Evolutionary conservation across 306 rosid species (phyloP).

Genomic region (Cyclanthera cordifolia): DNA sequence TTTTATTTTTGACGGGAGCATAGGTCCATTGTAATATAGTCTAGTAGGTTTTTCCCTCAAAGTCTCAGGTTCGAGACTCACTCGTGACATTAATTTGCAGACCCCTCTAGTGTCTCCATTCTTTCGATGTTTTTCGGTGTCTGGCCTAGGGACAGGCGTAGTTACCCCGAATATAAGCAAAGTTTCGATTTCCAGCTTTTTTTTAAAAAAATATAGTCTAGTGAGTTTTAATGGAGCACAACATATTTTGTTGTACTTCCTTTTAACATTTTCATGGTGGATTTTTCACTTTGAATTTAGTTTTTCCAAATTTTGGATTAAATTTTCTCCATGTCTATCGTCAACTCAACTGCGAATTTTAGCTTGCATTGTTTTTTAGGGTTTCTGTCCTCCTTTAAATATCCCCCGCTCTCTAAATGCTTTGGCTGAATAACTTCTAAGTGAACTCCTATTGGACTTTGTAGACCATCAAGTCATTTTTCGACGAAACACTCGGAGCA

Average conservation of each 20-base stretch:
- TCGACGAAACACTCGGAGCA: conserved; percentile 73
- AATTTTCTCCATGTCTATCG: background rate
- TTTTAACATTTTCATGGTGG: background rate
- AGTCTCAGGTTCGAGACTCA: too few relatives aligned
- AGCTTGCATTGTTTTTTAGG: background rate
- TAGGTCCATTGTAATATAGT: too few relatives aligned
- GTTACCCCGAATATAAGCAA: too few relatives aligned
- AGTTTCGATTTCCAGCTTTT: too few relatives aligned
- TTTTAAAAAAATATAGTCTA: background rate
- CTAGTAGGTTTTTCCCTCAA: too few relatives aligned
- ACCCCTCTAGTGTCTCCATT: too few relatives aligned
- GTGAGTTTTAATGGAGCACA: background rate
- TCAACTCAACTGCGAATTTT: conserved; percentile 1
- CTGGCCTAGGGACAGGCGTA: too few relatives aligned
- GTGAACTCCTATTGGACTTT: conserved; percentile 16
- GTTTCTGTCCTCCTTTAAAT: background rate
- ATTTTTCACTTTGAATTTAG: background rate
- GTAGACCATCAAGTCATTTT: conserved; percentile 72
- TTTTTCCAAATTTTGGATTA: background rate
- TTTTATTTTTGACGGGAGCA: too few relatives aligned
- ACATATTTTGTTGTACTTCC: background rate
- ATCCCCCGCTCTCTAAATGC: conserved; percentile 7
- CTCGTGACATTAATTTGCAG: too few relatives aligned
- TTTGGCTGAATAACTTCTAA: conserved; percentile 11
- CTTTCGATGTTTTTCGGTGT: too few relatives aligned